A percentile compares a stretch with the other conserved stretches of the same genome.
phyloP scores from a whole-genome alignment of 805 yeast species.

The Allodekkera sacchari region DNA sequence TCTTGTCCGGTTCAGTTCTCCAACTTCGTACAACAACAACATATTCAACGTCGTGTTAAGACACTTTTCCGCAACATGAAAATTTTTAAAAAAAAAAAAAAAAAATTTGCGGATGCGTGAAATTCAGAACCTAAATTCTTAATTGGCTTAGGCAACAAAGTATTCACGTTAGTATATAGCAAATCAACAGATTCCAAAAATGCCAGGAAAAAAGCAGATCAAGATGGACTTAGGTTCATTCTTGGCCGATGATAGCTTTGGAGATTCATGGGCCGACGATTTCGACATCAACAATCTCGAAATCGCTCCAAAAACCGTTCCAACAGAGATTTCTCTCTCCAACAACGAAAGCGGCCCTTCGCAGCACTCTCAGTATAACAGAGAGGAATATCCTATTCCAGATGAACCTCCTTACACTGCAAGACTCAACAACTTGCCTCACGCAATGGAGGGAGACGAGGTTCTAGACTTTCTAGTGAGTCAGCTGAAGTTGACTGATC shows the following conservation, averaged over 20 bases:
- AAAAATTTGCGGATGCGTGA: background rate
- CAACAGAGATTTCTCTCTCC: slow-evolving; percentile 7
- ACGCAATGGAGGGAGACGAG: slow-evolving; percentile 61
- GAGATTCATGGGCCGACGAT: slow-evolving; percentile 81
- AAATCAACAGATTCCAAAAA: slow-evolving; percentile 12
- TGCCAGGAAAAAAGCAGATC: slow-evolving; percentile 55
- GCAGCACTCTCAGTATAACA: slow-evolving; percentile 29
- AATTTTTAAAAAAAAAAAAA: background rate
- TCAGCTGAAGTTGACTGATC: slow-evolving; percentile 39
- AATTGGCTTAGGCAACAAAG: slow-evolving; percentile 1
- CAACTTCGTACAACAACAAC: no score
- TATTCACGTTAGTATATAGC: background rate
- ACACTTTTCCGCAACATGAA: no score
- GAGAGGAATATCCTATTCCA: slow-evolving; percentile 78
- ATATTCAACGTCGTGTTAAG: no score
- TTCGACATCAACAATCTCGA: slow-evolving; percentile 41
- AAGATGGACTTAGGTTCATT: slow-evolving; percentile 86
- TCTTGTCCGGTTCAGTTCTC: background rate
- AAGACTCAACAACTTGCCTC: slow-evolving; percentile 79
- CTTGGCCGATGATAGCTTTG: slow-evolving; percentile 66
- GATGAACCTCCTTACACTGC: slow-evolving; percentile 89
- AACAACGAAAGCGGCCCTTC: slow-evolving; percentile 7
- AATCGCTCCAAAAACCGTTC: slow-evolving; percentile 5
- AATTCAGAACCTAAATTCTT: background rate
- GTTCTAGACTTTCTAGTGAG: slow-evolving; percentile 55